These are phyloP conservation scores for Suillus subalutaceus DNA, from an alignment of 768 basidiomycete species.

Conservation along the genomic window DNA sequence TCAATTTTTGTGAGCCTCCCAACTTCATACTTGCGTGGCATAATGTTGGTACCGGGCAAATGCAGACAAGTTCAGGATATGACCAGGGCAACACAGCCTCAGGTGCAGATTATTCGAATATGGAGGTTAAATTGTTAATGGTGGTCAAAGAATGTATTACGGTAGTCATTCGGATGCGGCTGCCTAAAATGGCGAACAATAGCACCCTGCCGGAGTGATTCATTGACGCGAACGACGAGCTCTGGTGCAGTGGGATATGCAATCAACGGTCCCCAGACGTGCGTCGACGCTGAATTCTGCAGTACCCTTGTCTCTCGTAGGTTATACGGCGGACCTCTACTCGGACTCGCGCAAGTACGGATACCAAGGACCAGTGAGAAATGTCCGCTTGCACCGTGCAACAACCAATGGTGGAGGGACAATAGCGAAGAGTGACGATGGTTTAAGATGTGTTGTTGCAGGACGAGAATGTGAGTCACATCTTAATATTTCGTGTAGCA, in stretches of 20 bases:
- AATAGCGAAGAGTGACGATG: slow-evolving; percentile 71
- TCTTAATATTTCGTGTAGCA: slow-evolving; percentile 15
- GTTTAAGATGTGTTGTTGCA: slow-evolving; percentile 66
- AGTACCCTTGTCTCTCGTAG: slow-evolving; percentile 5
- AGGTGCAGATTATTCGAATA: too few species aligned
- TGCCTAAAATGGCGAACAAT: neutral
- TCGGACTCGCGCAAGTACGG: slow-evolving; percentile 49
- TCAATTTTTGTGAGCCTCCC: too few species aligned
- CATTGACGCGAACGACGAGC: slow-evolving; percentile 1
- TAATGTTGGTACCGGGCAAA: neutral
- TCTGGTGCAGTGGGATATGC: slow-evolving; percentile 22
- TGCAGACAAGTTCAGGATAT: too few species aligned
- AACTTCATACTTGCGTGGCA: neutral
- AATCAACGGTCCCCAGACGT: slow-evolving; percentile 27
- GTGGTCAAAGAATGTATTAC: too few species aligned
- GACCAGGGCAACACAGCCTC: too few species aligned
- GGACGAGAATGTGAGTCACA: slow-evolving; percentile 71
- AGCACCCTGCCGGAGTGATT: neutral
- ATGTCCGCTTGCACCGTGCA: slow-evolving; percentile 62
- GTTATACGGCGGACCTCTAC: slow-evolving; percentile 33
- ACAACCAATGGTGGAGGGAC: slow-evolving; percentile 65
- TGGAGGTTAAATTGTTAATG: too few species aligned
- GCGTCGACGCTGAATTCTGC: slow-evolving; percentile 27
- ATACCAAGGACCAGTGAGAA: slow-evolving; percentile 47
- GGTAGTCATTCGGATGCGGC: too few species aligned